phyloP scores from a whole-genome alignment of 345 rosid genomes.

The Salix exigua region DNA sequence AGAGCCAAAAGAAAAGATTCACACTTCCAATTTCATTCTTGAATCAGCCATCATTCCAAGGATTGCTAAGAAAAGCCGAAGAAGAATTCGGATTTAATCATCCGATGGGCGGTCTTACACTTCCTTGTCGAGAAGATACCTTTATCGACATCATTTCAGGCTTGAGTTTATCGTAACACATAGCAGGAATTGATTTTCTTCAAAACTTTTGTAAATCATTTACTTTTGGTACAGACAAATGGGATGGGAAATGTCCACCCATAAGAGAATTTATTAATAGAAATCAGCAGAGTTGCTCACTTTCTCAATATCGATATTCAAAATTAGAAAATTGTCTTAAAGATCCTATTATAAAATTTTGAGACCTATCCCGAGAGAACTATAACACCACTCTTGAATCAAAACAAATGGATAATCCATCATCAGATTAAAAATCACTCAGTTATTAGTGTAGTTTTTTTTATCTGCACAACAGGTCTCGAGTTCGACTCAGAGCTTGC shows the following conservation, averaged over 20 bases:
- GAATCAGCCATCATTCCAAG: constrained; percentile 8
- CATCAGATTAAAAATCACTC: too few relatives aligned
- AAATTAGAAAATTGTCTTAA: neutral
- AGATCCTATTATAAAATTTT: too few relatives aligned
- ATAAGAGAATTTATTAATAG: neutral
- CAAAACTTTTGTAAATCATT: neutral
- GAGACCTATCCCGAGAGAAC: too few relatives aligned
- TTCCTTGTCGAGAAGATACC: constrained; percentile 9
- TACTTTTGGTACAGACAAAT: neutral
- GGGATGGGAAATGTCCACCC: neutral
- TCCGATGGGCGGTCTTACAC: constrained; percentile 13
- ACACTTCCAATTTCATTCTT: constrained; percentile 1
- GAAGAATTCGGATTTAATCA: constrained; percentile 12
- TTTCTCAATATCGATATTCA: neutral
- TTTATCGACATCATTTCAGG: neutral
- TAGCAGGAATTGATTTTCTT: neutral
- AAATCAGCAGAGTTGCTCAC: neutral
- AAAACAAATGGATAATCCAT: neutral
- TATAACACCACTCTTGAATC: too few relatives aligned
- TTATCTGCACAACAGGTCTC: too few relatives aligned
- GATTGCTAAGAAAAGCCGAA: constrained; percentile 1
- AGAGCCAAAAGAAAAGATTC: constrained; percentile 5
- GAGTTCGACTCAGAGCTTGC: too few relatives aligned
- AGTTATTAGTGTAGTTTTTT: too few relatives aligned
- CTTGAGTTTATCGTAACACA: neutral